These are phyloP conservation scores for Murraya koenigii DNA, from an alignment of 345 rosid species.

Conservation along the genomic window DNA sequence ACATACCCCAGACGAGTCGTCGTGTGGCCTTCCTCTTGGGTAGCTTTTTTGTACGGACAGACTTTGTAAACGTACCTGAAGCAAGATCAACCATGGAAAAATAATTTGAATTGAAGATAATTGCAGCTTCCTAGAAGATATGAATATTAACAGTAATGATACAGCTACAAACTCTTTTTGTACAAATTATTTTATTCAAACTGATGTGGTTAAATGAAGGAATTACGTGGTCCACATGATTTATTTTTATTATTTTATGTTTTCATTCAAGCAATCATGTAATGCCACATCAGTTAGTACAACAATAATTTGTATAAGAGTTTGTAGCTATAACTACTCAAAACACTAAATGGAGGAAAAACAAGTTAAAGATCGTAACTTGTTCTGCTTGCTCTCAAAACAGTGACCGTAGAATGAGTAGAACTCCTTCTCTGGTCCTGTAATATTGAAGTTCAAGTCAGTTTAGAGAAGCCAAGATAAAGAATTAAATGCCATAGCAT, in stretches of 20 bases:
- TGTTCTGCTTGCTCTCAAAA: slow-evolving; percentile 87
- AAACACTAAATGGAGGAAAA: background rate
- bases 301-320: too few species aligned
- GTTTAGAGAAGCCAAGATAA: slow-evolving; percentile 19
- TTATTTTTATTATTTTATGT: too few species aligned
- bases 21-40: slow-evolving; percentile 79
- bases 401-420: slow-evolving; percentile 75
- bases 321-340: too few species aligned
- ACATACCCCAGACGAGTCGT: slow-evolving; percentile 78
- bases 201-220: too few species aligned
- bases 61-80: slow-evolving; percentile 92
- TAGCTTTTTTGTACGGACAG: slow-evolving; percentile 80
- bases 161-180: too few species aligned
- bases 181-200: too few species aligned
- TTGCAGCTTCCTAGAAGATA: slow-evolving; percentile 3
- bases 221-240: too few species aligned
- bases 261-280: too few species aligned
- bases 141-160: background rate
- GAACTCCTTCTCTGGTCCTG: slow-evolving; percentile 94
- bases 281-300: too few species aligned
- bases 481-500: slow-evolving; percentile 12
- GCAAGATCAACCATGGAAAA: slow-evolving; percentile 9
- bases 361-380: slow-evolving; percentile 37
- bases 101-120: slow-evolving; percentile 6
- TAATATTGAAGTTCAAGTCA: slow-evolving; percentile 21